phyloP scores from a whole-genome alignment of 495 filamentous ascomycete species.

The Jackrogersella minutella region DNA sequence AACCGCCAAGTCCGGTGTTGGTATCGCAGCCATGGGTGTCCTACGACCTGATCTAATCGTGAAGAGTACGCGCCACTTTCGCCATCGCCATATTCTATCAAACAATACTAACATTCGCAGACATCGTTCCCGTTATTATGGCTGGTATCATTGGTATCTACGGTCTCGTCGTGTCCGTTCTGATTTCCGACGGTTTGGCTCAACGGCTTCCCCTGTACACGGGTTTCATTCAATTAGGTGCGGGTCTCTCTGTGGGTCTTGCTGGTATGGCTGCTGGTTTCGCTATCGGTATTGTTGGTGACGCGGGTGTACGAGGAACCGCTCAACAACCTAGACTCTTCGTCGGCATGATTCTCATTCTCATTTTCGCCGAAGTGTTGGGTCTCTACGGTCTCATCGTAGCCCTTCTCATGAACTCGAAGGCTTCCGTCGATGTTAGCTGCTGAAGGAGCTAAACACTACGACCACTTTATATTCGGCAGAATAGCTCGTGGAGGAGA shows the following conservation, averaged over 20 bases:
- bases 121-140: constrained; percentile 99
- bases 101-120: constrained; percentile 56
- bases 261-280: constrained; percentile 98
- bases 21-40: constrained; percentile 98
- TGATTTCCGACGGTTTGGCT: constrained; percentile 90
- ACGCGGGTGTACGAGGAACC: constrained; percentile 97
- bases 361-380: constrained; percentile 99
- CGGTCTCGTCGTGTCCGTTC: constrained; percentile 96
- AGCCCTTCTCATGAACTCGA: constrained; percentile 98
- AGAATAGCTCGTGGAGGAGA: constrained; percentile 17
- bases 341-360: constrained; percentile 99
- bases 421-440: constrained; percentile 63
- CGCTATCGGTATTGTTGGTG: constrained; percentile 98
- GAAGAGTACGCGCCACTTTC: constrained; percentile 78
- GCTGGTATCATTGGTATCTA: constrained; percentile 99
- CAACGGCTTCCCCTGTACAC: constrained; percentile 89
- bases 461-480: constrained; percentile 11
- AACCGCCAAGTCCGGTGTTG: constrained; percentile 98
- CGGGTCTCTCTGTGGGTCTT: constrained; percentile 94
- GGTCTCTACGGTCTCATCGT: constrained; percentile 99
- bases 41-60: constrained; percentile 97
- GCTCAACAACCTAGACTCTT: constrained; percentile 97
- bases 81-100: neutral
- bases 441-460: constrained; percentile 42
- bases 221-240: constrained; percentile 96